phyloP scores from a whole-genome alignment of 108 stramenopile genomes.

The Skeletonema menzelii region DNA sequence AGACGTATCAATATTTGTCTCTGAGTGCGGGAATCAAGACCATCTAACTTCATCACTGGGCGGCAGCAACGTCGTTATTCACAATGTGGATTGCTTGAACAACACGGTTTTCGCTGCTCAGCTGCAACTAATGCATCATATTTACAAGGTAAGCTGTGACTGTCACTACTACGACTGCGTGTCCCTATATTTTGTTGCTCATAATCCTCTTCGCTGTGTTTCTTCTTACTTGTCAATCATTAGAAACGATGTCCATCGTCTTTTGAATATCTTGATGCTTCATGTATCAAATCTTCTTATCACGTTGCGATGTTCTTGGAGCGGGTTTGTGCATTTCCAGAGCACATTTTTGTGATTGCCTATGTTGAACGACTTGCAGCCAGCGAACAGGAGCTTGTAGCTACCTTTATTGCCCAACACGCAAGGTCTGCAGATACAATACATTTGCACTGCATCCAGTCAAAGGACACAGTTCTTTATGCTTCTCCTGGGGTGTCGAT shows the following conservation, averaged over 20 bases:
- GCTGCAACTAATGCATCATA: constrained; percentile 18
- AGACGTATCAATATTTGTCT: constrained; percentile 18
- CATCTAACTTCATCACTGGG: neutral
- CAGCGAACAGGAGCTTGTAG: constrained; percentile 23
- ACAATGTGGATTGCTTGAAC: constrained; percentile 14
- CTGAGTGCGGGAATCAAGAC: constrained; percentile 5
- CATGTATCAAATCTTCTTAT: constrained; percentile 1
- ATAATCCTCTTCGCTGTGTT: neutral
- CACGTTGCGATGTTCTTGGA: constrained; percentile 17
- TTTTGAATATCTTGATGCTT: constrained; percentile 27
- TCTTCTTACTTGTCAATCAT: neutral
- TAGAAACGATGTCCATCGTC: constrained; percentile 18
- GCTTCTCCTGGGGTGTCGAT: constrained; percentile 22
- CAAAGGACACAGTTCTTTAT: constrained; percentile 19
- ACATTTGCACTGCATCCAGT: constrained; percentile 24
- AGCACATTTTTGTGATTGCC: constrained; percentile 15
- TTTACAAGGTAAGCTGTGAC: constrained; percentile 23
- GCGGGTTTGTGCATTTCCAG: constrained; percentile 22
- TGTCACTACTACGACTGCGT: neutral
- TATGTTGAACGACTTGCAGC: constrained; percentile 5
- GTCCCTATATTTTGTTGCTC: neutral
- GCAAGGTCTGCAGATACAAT: constrained; percentile 11
- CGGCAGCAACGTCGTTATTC: constrained; percentile 15
- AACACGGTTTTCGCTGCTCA: constrained; percentile 1
- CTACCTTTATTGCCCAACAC: constrained; percentile 11